phyloP scores from a whole-genome alignment of 208 protist species.

The Leptomonas pyrrhocoris region DNA sequence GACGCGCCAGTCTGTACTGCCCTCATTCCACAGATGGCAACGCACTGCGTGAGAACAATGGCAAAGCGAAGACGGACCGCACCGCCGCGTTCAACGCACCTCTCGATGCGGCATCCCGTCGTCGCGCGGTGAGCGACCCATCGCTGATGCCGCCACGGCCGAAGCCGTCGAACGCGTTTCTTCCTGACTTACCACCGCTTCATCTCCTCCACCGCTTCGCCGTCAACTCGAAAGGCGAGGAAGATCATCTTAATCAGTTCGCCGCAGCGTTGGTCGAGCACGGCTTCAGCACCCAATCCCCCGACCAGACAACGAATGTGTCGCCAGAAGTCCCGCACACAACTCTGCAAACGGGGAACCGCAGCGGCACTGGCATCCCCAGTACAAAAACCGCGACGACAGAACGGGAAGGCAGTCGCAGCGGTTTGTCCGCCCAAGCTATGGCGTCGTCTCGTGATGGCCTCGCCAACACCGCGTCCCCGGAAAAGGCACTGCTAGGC shows the following conservation, averaged over 20 bases:
- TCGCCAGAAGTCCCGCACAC: background rate
- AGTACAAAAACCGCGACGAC: background rate
- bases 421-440: background rate
- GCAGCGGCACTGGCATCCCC: background rate
- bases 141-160: background rate
- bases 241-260: slow-evolving; percentile 27
- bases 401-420: background rate
- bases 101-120: background rate
- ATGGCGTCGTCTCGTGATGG: background rate
- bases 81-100: background rate
- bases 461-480: background rate
- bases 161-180: background rate
- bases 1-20: background rate
- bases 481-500: background rate
- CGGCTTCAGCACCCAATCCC: slow-evolving; percentile 16
- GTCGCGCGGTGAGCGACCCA: background rate
- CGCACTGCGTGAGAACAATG: background rate
- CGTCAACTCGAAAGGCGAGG: slow-evolving; percentile 10
- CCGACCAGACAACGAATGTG: background rate
- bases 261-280: slow-evolving; percentile 26
- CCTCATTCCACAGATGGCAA: background rate
- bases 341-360: background rate
- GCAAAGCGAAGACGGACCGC: background rate
- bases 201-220: slow-evolving; percentile 25
- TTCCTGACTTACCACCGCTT: slow-evolving; percentile 19